Evolutionary conservation across 306 rosid species (phyloP).

Genomic region (Begonia loranthoides): DNA sequence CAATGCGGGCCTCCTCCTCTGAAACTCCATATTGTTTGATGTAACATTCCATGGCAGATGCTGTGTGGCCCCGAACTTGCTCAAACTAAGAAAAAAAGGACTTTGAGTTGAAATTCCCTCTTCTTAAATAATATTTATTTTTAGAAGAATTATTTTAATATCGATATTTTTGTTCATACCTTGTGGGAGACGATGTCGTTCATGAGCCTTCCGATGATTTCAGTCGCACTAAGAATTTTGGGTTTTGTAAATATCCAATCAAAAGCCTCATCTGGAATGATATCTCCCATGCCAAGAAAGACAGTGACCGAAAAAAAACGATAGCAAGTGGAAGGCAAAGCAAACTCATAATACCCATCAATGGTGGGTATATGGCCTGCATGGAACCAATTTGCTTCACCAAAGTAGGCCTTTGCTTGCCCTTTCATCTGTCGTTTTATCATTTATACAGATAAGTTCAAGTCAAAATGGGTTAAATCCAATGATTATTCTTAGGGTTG

Average conservation of each 20-base stretch:
- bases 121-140: not conserved
- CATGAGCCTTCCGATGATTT: not conserved
- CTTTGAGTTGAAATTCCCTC: not conserved
- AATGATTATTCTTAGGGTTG: not conserved
- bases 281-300: slow-evolving; percentile 1
- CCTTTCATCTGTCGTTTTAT: slow-evolving; percentile 2
- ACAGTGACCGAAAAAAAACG: not conserved
- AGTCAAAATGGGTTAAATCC: not conserved
- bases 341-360: not conserved
- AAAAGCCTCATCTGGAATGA: not conserved
- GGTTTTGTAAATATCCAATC: not conserved
- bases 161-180: not conserved
- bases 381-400: not conserved
- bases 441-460: not conserved
- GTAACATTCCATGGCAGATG: not conserved
- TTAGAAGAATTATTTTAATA: not conserved
- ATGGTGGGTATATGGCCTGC: slow-evolving; percentile 1
- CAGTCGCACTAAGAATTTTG: too few relatives aligned
- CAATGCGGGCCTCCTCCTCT: not conserved
- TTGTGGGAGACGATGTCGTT: not conserved
- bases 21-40: slow-evolving; percentile 5
- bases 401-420: slow-evolving; percentile 4
- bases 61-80: slow-evolving; percentile 4
- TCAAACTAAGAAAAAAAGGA: slow-evolving; percentile 8
- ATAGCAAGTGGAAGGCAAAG: not conserved